Conservation (phyloP, 1,139 yeast species). For the Hyphopichia fennica region DNA sequence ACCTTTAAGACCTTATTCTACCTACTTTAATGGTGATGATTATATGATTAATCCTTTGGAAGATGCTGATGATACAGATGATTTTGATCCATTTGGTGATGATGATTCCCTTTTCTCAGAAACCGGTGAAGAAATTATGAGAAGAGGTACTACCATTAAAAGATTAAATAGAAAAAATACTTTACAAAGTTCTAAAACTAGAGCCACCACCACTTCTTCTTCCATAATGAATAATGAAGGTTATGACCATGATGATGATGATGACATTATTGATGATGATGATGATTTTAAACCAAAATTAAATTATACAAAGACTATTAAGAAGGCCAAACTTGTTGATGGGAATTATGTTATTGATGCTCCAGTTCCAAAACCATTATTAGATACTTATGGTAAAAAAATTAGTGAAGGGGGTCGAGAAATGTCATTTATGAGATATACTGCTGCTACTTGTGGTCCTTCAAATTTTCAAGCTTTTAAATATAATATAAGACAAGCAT, state of each 20-base stretch:
- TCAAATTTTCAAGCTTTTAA: conserved; percentile 54
- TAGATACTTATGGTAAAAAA: conserved; percentile 52
- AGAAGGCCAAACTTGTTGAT: conserved; percentile 55
- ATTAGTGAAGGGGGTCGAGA: conserved; percentile 56
- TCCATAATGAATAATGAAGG: conserved; percentile 5
- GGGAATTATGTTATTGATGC: conserved; percentile 81
- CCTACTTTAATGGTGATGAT: conserved; percentile 36
- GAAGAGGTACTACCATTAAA: conserved; percentile 35
- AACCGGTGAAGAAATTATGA: conserved; percentile 38
- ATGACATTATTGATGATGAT: conserved; percentile 35
- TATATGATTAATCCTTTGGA: conserved; percentile 43
- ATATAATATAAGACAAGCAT: conserved; percentile 66
- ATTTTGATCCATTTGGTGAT: conserved; percentile 47
- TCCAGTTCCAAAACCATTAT: conserved; percentile 64
- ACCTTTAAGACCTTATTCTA: conserved; percentile 21
- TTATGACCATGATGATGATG: conserved; percentile 16
- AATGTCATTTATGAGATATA: conserved; percentile 74
- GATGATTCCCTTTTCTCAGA: conserved; percentile 47
- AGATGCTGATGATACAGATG: conserved; percentile 41
- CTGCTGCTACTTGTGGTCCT: conserved; percentile 83
- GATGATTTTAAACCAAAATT: conserved; percentile 45
- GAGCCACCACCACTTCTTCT: conserved; percentile 6
- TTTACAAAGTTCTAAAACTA: conserved; percentile 4
- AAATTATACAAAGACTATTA: conserved; percentile 48
- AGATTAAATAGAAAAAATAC: conserved; percentile 20